Percentiles rank a stretch among this genome's conserved stretches.
These are phyloP conservation scores for Metschnikowia hibisci DNA, from an alignment of 805 yeast species.

Conservation along the genomic window DNA sequence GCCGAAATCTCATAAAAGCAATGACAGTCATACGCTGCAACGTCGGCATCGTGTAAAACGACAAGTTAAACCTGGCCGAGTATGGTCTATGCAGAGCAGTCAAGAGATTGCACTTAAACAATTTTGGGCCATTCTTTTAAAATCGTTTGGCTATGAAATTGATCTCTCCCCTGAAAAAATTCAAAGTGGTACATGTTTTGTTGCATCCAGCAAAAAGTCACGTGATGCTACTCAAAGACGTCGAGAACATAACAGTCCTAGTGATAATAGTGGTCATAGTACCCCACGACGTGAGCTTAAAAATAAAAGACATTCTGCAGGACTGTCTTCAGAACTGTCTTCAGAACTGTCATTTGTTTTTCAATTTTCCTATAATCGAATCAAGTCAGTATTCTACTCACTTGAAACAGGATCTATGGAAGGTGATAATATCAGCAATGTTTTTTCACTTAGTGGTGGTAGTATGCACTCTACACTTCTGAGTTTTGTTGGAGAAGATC, in stretches of 20 bases:
- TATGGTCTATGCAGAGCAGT: slow-evolving; percentile 9
- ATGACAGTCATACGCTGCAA: background rate
- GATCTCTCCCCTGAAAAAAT: slow-evolving; percentile 4
- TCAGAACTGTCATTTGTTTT: slow-evolving; percentile 5
- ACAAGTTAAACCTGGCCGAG: slow-evolving; percentile 5
- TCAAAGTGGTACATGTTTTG: background rate
- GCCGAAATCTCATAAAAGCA: background rate
- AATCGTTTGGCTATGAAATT: slow-evolving; percentile 13
- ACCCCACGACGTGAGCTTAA: background rate
- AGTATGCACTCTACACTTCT: slow-evolving; percentile 5
- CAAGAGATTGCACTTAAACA: slow-evolving; percentile 15
- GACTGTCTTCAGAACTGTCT: slow-evolving; percentile 2
- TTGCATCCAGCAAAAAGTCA: background rate
- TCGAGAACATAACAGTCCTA: background rate
- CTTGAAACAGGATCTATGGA: slow-evolving; percentile 10
- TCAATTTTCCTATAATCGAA: slow-evolving; percentile 5
- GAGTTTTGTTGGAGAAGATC: slow-evolving; percentile 11
- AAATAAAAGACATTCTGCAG: too few relatives aligned
- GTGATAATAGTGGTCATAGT: background rate
- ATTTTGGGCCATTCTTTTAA: slow-evolving; percentile 14
- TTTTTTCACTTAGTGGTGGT: slow-evolving; percentile 7
- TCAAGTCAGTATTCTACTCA: slow-evolving; percentile 6
- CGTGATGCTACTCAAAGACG: background rate
- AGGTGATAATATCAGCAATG: slow-evolving; percentile 1
- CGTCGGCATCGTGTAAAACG: background rate